These are phyloP conservation scores for Desmodesmus armatus DNA, from an alignment of 139 green algal genomes.

Conservation along the genomic window DNA sequence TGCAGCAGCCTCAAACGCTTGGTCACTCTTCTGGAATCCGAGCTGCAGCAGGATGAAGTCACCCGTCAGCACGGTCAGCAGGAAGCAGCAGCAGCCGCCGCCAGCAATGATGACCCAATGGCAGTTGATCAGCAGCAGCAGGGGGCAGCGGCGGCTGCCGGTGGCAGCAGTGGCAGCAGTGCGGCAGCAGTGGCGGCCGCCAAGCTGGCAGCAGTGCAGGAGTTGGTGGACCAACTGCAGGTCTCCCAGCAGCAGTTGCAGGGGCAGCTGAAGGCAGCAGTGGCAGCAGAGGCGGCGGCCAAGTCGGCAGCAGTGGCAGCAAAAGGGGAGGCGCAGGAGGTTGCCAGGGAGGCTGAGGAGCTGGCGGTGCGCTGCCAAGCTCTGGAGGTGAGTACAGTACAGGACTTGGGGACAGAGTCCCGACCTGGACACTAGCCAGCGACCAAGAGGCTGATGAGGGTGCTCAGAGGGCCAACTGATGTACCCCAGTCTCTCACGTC, in stretches of 20 bases:
- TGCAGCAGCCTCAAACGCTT: constrained; percentile 45
- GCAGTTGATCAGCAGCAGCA: constrained; percentile 15
- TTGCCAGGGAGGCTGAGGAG: constrained; percentile 49
- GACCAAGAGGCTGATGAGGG: no score
- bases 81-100: not conserved
- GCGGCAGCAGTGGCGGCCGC: not conserved
- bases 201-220: constrained; percentile 21
- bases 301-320: not conserved
- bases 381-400: constrained; percentile 11
- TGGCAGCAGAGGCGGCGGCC: not conserved
- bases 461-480: no score
- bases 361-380: constrained; percentile 15
- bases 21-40: not conserved
- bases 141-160: no score
- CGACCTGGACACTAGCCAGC: no score
- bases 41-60: not conserved
- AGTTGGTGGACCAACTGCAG: not conserved
- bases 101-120: not conserved
- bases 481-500: no score
- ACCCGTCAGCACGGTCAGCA: not conserved
- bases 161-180: not conserved
- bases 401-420: no score
- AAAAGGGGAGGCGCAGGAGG: not conserved
- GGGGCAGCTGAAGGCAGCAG: constrained; percentile 2
- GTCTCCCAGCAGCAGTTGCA: constrained; percentile 2